Percentiles rank a stretch among this genome's conserved stretches.
These are phyloP conservation scores for Plectosphaerella plurivora DNA, from an alignment of 2,329 filamentous ascomycete genomes.

Conservation along the genomic window DNA sequence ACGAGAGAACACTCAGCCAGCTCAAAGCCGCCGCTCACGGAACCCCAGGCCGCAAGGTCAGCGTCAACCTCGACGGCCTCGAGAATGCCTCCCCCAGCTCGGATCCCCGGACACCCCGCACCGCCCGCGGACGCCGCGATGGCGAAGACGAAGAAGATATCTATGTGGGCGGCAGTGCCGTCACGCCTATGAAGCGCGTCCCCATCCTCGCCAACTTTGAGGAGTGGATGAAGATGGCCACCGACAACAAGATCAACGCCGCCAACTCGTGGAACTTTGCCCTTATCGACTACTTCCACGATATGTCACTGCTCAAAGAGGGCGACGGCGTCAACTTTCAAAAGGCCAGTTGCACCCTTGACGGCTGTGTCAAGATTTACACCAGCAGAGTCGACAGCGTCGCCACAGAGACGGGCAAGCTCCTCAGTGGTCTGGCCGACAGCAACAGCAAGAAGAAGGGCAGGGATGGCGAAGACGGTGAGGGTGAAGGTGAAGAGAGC, in stretches of 20 bases:
- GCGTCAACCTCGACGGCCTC: conserved; percentile 53
- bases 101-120: conserved; percentile 51
- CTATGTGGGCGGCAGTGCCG: conserved; percentile 67
- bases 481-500: conserved; percentile 56
- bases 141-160: conserved; percentile 56
- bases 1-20: conserved; percentile 89
- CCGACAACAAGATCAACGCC: conserved; percentile 98
- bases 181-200: conserved; percentile 94
- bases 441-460: conserved; percentile 73
- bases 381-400: conserved; percentile 98
- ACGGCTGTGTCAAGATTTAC: conserved; percentile 99
- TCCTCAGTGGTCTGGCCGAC: conserved; percentile 89
- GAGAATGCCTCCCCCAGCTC: conserved; percentile 54
- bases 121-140: conserved; percentile 27
- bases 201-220: conserved; percentile 97
- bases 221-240: conserved; percentile 99
- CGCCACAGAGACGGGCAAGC: conserved; percentile 91
- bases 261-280: conserved; percentile 99
- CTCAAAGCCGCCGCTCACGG: conserved; percentile 71
- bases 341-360: conserved; percentile 93
- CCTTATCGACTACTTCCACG: conserved; percentile 99
- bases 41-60: conserved; percentile 64
- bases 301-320: conserved; percentile 95
- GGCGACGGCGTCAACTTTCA: conserved; percentile 98
- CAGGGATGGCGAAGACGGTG: conserved; percentile 58